These are phyloP conservation scores for Psilocybe subaeruginosa DNA, from an alignment of 768 basidiomycete genomes.

Conservation along the genomic window DNA sequence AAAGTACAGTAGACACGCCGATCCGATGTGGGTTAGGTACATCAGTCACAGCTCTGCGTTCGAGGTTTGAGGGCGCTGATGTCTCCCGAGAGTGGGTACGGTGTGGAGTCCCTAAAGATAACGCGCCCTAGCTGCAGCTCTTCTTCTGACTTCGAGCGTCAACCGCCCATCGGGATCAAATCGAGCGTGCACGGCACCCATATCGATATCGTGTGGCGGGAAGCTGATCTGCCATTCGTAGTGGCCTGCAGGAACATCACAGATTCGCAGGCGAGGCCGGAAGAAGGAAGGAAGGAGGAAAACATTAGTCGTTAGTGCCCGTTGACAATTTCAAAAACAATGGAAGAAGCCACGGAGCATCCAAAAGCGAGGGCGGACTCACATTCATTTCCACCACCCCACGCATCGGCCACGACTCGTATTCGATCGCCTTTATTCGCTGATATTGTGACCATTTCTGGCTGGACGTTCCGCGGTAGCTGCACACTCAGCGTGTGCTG, in stretches of 20 bases:
- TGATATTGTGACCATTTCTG: constrained; percentile 68
- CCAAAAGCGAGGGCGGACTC: constrained; percentile 30
- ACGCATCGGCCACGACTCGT: constrained; percentile 61
- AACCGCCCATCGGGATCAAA: constrained; percentile 49
- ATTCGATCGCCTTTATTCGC: constrained; percentile 62
- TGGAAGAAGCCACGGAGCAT: neutral
- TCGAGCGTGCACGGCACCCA: constrained; percentile 52
- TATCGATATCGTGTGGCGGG: constrained; percentile 55
- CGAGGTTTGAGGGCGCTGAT: neutral
- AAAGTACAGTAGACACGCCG: neutral
- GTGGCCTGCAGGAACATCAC: constrained; percentile 43
- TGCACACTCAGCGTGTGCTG: constrained; percentile 49
- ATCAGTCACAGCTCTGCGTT: neutral
- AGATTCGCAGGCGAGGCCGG: constrained; percentile 1
- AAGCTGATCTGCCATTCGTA: constrained; percentile 66
- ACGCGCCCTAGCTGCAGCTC: constrained; percentile 5
- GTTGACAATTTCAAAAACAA: neutral
- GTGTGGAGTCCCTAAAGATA: neutral
- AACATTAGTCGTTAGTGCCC: constrained; percentile 2
- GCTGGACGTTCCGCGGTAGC: constrained; percentile 49
- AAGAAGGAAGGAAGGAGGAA: neutral
- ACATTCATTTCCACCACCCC: constrained; percentile 65
- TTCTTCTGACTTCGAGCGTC: constrained; percentile 45
- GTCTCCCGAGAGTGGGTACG: neutral
- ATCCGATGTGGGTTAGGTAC: neutral